Evolutionary conservation across 441 rosid genomes (phyloP).

Genomic region (Gossypium davidsonii): DNA sequence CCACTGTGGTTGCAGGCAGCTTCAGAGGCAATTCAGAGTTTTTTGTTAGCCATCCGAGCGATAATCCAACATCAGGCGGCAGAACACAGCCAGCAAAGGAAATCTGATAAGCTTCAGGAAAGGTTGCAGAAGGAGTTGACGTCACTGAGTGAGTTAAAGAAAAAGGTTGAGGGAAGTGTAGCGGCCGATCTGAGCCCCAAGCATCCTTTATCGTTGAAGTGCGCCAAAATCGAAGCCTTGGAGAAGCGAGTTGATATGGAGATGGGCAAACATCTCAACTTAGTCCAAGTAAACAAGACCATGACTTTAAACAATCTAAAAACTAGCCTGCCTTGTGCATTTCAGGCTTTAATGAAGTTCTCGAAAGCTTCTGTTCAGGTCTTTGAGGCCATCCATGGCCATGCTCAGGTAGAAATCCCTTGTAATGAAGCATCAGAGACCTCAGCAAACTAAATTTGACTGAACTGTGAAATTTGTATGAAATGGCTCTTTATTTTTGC

Average conservation of each 20-base stretch:
- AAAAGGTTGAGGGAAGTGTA: constrained; percentile 24
- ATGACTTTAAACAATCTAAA: constrained; percentile 68
- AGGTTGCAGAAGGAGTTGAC: constrained; percentile 65
- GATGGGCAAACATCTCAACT: constrained; percentile 45
- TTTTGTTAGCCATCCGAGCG: constrained; percentile 54
- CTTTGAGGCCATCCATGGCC: constrained; percentile 47
- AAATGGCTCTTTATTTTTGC: not conserved
- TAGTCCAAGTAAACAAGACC: constrained; percentile 46
- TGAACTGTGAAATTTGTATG: not conserved
- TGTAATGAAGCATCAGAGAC: constrained; percentile 27
- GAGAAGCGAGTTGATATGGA: constrained; percentile 48
- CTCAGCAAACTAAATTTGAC: constrained; percentile 17
- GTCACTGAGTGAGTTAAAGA: constrained; percentile 58
- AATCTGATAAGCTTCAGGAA: constrained; percentile 58
- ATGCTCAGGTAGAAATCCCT: constrained; percentile 20
- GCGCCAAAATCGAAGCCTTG: constrained; percentile 55
- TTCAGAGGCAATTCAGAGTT: constrained; percentile 64
- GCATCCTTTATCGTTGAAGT: constrained; percentile 65
- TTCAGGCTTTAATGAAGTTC: constrained; percentile 58
- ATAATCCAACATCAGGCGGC: constrained; percentile 58
- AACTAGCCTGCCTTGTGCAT: constrained; percentile 68
- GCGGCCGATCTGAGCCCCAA: constrained; percentile 44
- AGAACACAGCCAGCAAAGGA: constrained; percentile 51
- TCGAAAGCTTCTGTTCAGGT: constrained; percentile 51
- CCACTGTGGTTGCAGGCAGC: constrained; percentile 41